A percentile compares a stretch with the other conserved stretches of the same genome.
phyloP scores from a whole-genome alignment of 768 basidiomycete genomes.

The Psilocybe subaeruginosa region DNA sequence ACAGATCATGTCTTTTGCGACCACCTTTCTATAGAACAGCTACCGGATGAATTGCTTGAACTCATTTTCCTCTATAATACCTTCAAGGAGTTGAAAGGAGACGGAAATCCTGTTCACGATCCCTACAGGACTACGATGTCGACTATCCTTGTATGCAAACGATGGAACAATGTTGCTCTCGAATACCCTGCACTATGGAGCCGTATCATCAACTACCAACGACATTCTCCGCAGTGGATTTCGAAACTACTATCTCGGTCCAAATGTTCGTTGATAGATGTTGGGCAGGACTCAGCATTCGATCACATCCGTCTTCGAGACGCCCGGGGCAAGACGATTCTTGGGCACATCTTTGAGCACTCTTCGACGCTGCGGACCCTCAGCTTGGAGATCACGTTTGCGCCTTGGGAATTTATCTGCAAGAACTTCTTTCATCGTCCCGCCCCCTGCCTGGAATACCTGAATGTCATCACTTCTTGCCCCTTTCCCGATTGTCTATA shows the following conservation, averaged over 20 bases:
- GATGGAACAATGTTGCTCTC: constrained; percentile 23
- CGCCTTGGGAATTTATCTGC: constrained; percentile 26
- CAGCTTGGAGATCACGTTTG: constrained; percentile 22
- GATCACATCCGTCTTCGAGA: constrained; percentile 18
- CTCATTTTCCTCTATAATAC: constrained; percentile 19
- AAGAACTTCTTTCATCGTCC: constrained; percentile 24
- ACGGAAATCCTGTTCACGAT: constrained; percentile 3
- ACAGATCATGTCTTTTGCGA: background rate
- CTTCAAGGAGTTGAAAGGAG: constrained; percentile 2
- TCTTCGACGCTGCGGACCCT: constrained; percentile 20
- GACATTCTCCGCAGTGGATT: constrained; percentile 15
- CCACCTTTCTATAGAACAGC: constrained; percentile 6
- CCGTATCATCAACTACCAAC: constrained; percentile 26
- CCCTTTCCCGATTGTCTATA: constrained; percentile 26
- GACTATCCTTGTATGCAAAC: constrained; percentile 23
- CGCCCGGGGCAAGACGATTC: constrained; percentile 16
- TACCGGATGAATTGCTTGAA: constrained; percentile 21
- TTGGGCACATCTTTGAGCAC: constrained; percentile 21
- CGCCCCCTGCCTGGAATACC: constrained; percentile 23
- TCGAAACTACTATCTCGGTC: constrained; percentile 22
- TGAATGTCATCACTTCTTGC: constrained; percentile 24
- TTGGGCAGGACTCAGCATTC: constrained; percentile 21
- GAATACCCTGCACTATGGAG: constrained; percentile 25
- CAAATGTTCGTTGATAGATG: constrained; percentile 22
- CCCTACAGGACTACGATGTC: constrained; percentile 16